phyloP scores from a whole-genome alignment of 257 asterid species.

The Primulina eburnea region DNA sequence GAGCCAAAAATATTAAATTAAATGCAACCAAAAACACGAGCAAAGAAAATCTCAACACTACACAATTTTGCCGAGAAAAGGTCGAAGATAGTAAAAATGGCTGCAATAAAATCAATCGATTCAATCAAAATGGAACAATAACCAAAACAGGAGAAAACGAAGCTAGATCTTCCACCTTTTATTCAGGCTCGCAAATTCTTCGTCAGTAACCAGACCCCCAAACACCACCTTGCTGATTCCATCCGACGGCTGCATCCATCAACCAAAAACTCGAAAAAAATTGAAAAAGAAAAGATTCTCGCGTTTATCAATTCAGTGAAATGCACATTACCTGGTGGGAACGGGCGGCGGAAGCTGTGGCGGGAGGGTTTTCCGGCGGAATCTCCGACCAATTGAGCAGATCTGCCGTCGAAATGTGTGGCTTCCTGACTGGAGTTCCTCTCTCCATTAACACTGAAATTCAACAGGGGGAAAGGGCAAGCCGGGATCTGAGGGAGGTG shows the following conservation, averaged over 20 bases:
- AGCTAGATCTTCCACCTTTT: slow-evolving; percentile 63
- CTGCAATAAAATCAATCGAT: neutral
- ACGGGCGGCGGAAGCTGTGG: slow-evolving; percentile 47
- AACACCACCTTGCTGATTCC: slow-evolving; percentile 93
- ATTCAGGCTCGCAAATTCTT: slow-evolving; percentile 89
- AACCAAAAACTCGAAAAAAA: neutral
- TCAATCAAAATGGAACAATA: neutral
- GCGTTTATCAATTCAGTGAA: neutral
- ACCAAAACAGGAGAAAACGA: slow-evolving; percentile 7
- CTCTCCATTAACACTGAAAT: slow-evolving; percentile 52
- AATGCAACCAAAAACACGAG: slow-evolving; percentile 22
- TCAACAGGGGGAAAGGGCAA: too few relatives aligned
- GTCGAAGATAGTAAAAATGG: neutral
- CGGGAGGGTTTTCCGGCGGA: slow-evolving; percentile 57
- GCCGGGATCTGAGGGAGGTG: neutral
- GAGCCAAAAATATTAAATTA: slow-evolving; percentile 22
- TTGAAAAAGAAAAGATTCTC: neutral
- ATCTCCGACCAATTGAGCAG: slow-evolving; percentile 92
- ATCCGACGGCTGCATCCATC: slow-evolving; percentile 75
- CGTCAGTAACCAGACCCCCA: slow-evolving; percentile 97
- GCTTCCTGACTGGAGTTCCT: slow-evolving; percentile 76
- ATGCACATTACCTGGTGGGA: slow-evolving; percentile 57
- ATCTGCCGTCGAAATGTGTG: slow-evolving; percentile 91
- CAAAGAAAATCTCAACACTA: slow-evolving; percentile 9
- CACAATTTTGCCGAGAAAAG: slow-evolving; percentile 22